A percentile compares a stretch with the other conserved stretches of the same genome.
These are phyloP conservation scores for Vanderwaltozyma tropicalis DNA, from an alignment of 805 yeast species.

Conservation along the genomic window DNA sequence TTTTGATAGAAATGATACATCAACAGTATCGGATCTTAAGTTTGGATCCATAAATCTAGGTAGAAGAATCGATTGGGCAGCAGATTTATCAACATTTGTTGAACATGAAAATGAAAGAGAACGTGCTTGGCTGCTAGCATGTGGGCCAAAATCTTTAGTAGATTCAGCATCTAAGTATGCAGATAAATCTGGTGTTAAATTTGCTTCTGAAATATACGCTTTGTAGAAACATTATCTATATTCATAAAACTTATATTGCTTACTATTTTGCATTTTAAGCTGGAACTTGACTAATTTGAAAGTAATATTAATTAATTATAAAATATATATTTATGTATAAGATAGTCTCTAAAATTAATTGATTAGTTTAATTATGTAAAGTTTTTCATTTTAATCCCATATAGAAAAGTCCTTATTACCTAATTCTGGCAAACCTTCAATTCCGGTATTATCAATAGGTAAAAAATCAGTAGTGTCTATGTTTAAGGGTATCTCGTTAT, in stretches of 20 bases:
- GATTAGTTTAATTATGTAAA: not conserved
- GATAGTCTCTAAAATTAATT: too few species aligned
- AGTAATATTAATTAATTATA: too few species aligned
- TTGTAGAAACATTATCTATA: too few species aligned
- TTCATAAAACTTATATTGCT: too few species aligned
- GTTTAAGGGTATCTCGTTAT: slow-evolving; percentile 9
- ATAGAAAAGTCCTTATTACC: slow-evolving; percentile 10
- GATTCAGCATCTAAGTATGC: slow-evolving; percentile 15
- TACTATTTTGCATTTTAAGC: too few species aligned
- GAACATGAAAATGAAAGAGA: slow-evolving; percentile 6
- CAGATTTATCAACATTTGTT: slow-evolving; percentile 17
- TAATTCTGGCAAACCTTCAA: slow-evolving; percentile 16
- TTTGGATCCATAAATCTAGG: slow-evolving; percentile 14
- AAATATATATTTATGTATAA: too few species aligned
- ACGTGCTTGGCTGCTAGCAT: slow-evolving; percentile 22
- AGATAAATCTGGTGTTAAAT: not conserved
- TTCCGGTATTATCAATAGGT: slow-evolving; percentile 18
- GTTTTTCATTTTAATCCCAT: not conserved
- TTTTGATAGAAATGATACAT: not conserved
- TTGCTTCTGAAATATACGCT: slow-evolving; percentile 3
- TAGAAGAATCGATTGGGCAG: slow-evolving; percentile 20
- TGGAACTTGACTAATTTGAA: not conserved
- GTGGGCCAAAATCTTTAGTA: slow-evolving; percentile 23
- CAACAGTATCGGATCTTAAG: slow-evolving; percentile 2
- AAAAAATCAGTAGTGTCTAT: slow-evolving; percentile 14